Evolutionary conservation across 257 asterid genomes (phyloP).

Genomic region (Gardenia jasminoides): DNA sequence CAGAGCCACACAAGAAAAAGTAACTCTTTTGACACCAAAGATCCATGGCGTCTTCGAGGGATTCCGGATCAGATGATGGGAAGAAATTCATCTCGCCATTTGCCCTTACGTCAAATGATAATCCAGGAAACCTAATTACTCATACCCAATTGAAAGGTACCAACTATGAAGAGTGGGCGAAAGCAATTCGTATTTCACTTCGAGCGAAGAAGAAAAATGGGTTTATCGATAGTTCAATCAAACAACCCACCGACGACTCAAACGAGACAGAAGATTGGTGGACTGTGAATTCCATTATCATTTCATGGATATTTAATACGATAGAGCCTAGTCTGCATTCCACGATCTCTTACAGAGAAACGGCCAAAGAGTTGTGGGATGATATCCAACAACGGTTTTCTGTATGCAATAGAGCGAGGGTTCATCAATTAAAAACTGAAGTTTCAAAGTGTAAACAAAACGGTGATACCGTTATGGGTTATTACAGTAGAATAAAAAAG

Average conservation of each 20-base stretch:
- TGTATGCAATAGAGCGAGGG: background rate
- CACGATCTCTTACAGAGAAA: conserved; percentile 7
- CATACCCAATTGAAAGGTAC: conserved; percentile 2
- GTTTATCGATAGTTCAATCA: conserved; percentile 2
- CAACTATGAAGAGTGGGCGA: conserved; percentile 2
- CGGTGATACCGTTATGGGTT: background rate
- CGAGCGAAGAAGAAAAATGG: conserved; percentile 11
- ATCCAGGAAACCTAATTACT: conserved; percentile 4
- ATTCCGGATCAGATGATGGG: too few relatives aligned
- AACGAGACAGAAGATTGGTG: conserved; percentile 6
- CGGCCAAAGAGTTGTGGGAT: background rate
- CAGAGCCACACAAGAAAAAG: too few relatives aligned
- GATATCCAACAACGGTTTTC: conserved; percentile 6
- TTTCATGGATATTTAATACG: conserved; percentile 7
- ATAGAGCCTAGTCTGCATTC: background rate
- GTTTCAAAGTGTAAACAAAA: background rate
- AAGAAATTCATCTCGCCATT: background rate
- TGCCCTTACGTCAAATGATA: background rate
- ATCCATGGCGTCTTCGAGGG: too few relatives aligned
- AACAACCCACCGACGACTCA: background rate
- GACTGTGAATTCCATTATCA: conserved; percentile 11
- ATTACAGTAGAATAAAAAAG: conserved; percentile 12
- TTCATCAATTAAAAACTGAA: background rate
- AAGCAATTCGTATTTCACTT: background rate
- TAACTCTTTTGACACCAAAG: too few relatives aligned